These are phyloP conservation scores for Lentinula lateritia DNA, from an alignment of 768 basidiomycete species.

Conservation along the genomic window DNA sequence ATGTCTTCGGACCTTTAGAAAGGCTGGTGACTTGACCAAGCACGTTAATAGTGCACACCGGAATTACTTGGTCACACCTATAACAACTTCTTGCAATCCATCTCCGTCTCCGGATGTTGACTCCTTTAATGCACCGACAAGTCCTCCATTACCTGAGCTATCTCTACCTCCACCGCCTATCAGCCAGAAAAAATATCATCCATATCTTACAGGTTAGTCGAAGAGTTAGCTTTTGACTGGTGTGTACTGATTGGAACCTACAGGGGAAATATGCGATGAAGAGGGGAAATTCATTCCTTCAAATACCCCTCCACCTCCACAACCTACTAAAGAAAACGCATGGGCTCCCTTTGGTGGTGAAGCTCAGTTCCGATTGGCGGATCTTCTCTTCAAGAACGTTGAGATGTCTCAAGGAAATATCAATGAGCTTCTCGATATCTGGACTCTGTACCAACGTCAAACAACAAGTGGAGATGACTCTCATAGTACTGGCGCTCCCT, in stretches of 20 bases:
- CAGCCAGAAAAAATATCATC: not conserved
- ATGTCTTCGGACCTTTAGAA: not conserved
- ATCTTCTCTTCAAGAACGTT: conserved; percentile 8
- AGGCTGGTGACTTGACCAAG: not conserved
- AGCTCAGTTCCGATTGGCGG: conserved; percentile 2
- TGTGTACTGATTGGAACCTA: not conserved
- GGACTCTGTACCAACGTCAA: not conserved
- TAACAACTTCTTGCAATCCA: not conserved
- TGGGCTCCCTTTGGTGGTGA: conserved; percentile 8
- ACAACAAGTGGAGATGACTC: not conserved
- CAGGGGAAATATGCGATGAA: conserved; percentile 4
- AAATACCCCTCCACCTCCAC: not conserved
- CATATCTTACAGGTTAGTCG: not conserved
- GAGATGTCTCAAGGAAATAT: conserved; percentile 8
- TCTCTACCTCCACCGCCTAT: not conserved
- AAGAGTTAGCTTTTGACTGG: not conserved
- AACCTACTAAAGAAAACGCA: not conserved
- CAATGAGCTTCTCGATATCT: conserved; percentile 3
- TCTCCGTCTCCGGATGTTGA: not conserved
- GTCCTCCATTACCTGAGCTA: not conserved
- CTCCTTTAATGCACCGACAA: not conserved
- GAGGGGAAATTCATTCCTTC: not conserved
- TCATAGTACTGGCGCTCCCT: not conserved
- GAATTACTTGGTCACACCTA: not conserved
- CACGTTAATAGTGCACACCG: not conserved